Evolutionary conservation across 345 rosid genomes (phyloP), one percentile per base, ranked within the genome.

Genomic region (Populus pruinosa): DNA sequence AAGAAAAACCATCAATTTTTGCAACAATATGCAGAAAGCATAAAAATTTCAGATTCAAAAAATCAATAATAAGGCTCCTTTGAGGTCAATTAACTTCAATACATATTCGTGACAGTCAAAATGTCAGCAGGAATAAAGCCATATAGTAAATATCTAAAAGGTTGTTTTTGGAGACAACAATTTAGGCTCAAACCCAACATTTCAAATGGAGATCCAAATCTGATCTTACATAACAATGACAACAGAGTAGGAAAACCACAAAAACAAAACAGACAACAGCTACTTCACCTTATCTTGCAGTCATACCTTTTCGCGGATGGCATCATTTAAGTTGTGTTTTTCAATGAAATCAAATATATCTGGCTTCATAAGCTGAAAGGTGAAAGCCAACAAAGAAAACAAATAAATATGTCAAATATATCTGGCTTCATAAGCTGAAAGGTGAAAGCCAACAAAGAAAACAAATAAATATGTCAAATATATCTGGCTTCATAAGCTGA

Each of bases 401-500:
- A 62, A 43, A 59, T 76, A 72, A 73, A 44, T 25, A 25, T 25
- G 25, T 25, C 25, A 25, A 25, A 25, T 25, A 25, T 25, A 25
- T 25, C 91, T 31, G 97, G 98, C 82, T 90, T 96, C 97, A 94
- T 83, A 81, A 96, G 97, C 99, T 96, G 97, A 78, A 89, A 76
- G 82, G 38, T 5, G 77, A 74, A 80, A 72, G 25, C 29, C 75
- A 67, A 29, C 67, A 44, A 50, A 74, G 35, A 67, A 82, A 25
- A 38, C 39, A 61, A 43, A 59, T 76, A 72, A 72, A 31, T 44
- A 82, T 55, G 72, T 90, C 91, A 80, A 94, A 96, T 78, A 91
- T 81, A 75, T 89, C 91, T 31, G 97, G 98, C 82, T 90, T 96
- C 97, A 94, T 83, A 81, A 96, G 97, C 99, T 96, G 97, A 78